phyloP scores from a whole-genome alignment of 2,329 filamentous ascomycete genomes.

The Camillea tinctor region DNA sequence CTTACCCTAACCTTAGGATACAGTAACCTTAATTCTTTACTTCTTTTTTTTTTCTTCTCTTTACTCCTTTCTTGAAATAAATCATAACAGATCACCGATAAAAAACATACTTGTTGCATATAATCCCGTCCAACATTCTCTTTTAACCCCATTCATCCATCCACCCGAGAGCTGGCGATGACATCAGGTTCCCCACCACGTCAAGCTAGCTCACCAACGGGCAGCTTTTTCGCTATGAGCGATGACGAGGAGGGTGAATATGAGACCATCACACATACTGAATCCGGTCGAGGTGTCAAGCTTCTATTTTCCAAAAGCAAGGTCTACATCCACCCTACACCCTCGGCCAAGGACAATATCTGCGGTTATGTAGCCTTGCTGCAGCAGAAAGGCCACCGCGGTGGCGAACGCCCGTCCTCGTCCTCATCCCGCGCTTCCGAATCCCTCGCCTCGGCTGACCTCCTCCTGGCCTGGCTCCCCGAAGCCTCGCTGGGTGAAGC shows the following conservation, averaged over 20 bases:
- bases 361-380: conserved; percentile 89
- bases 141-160: conserved; percentile 10
- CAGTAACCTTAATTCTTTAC: too few species aligned
- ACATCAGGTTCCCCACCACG: conserved; percentile 34
- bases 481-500: conserved; percentile 85
- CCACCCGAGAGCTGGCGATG: conserved; percentile 28
- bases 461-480: conserved; percentile 90
- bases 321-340: conserved; percentile 94
- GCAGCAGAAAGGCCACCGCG: conserved; percentile 70
- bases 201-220: conserved; percentile 67
- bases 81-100: too few species aligned
- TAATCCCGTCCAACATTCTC: too few species aligned
- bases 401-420: conserved; percentile 40
- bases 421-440: conserved; percentile 40
- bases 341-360: conserved; percentile 93
- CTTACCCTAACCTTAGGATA: too few species aligned
- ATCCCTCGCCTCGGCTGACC: conserved; percentile 61
- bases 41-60: too few species aligned
- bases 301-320: conserved; percentile 96
- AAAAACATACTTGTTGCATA: too few species aligned
- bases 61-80: too few species aligned
- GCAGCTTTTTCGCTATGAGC: conserved; percentile 91
- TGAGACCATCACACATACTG: conserved; percentile 83
- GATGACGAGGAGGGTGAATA: conserved; percentile 96
- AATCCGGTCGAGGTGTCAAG: conserved; percentile 81